Evolutionary conservation across 225 moss, liverwort and hornwort genomes (phyloP), one percentile per base, ranked within the genome.

Genomic region (Ulota crispa): DNA sequence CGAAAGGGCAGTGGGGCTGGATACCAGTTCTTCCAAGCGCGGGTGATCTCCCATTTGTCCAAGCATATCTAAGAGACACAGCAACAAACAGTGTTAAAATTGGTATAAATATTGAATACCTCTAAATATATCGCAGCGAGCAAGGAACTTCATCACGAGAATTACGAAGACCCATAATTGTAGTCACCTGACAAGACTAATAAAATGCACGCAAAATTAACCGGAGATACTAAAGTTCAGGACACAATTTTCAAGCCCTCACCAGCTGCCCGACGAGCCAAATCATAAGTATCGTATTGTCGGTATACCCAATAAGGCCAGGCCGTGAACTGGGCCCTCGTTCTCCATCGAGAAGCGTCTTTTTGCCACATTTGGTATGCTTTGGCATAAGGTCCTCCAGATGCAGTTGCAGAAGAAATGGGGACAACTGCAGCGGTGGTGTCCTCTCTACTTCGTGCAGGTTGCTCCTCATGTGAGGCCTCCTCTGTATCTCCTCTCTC

Each of bases 231-330:
- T 20, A 15, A 65, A 71, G 26, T 16, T 13, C 36, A 80, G 8
- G 34, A 56, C 30, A 53, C 21, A 68, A 70, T 28, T 19, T 69
- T 74, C 54, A 65, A 56, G 23, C 37, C 45, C 90, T 90, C 83
- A 94, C 96, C 96, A 64, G 95, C 94, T 87, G 96, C 98, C 69
- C 95, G 89, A 43, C 95, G 91, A 74, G 98, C 93, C 78, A 94
- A 86, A 78, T 99, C 92, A 50, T 87, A 96, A 1, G 94, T 87
- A 81, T 99, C 98, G 28, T 89, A 99, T 88, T 96, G 95, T 81
- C 98, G 92, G 77, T 99, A 99, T n/a, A 96, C 98, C 98, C 98
- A 99, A 71, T 96, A 93, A 41, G 98, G 98, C 93, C 94, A 92
- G 74, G 89, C 70, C 31, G 95, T 88, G 24, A 89, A 75, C 79